phyloP scores from a whole-genome alignment of 495 filamentous ascomycete species.

The Podospora comata region DNA sequence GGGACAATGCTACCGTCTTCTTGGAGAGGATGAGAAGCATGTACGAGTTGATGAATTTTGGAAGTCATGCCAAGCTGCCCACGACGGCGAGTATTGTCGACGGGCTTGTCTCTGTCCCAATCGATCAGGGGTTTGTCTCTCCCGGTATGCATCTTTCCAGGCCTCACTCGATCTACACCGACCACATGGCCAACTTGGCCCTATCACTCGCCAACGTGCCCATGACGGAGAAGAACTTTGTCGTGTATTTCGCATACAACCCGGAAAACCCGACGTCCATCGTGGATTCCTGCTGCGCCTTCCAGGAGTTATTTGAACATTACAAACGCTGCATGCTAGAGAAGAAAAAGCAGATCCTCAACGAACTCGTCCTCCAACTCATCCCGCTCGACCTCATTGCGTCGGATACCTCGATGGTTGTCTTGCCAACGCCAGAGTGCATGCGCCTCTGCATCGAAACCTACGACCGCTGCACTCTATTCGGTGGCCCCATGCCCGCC shows the following conservation, averaged over 20 bases:
- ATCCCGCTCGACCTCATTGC: constrained; percentile 70
- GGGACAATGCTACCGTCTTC: constrained; percentile 62
- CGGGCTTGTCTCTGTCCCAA: constrained; percentile 57
- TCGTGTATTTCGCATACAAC: constrained; percentile 84
- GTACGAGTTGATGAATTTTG: constrained; percentile 79
- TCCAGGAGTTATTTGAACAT: constrained; percentile 68
- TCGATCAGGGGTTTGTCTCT: constrained; percentile 37
- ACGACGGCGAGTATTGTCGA: constrained; percentile 50
- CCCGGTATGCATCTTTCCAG: constrained; percentile 27
- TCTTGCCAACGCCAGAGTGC: constrained; percentile 66
- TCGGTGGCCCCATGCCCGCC: constrained; percentile 51
- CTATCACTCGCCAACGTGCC: constrained; percentile 35
- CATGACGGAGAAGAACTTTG: constrained; percentile 55
- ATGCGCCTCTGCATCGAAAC: constrained; percentile 73
- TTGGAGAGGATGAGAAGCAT: constrained; percentile 65
- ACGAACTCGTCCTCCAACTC: constrained; percentile 80
- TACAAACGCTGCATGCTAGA: constrained; percentile 58
- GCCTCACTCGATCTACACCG: constrained; percentile 27
- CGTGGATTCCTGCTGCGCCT: constrained; percentile 74
- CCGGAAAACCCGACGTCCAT: constrained; percentile 61
- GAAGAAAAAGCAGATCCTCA: constrained; percentile 47
- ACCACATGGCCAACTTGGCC: constrained; percentile 35
- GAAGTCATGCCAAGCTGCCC: constrained; percentile 60
- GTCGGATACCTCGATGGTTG: constrained; percentile 60
- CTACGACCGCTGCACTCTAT: constrained; percentile 76